Evolutionary conservation across 257 asterid genomes (phyloP), one percentile per base, ranked within the genome.

Genomic region (Primulina tabacum): DNA sequence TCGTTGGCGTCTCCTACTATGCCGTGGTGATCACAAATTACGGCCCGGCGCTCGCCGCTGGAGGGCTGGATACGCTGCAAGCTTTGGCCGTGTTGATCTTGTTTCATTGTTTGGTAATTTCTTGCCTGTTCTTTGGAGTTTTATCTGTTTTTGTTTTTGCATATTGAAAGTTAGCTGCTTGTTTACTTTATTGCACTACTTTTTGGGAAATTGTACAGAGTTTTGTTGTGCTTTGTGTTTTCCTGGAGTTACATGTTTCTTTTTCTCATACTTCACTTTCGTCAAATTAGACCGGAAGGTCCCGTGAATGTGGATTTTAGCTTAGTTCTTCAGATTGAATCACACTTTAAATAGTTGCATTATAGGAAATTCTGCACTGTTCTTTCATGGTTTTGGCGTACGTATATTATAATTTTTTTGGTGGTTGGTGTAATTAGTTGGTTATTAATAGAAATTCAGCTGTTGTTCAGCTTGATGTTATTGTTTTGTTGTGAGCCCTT

Each of bases 1-100:
- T 88, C n/a, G 88, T 88, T 24, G 90, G 92, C 12, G 85, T 88
- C 65, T 82, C 90, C 37, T 88, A 88, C 70, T 88, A 88, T 69
- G 88, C 91, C 20, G 92, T 88, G 56, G 95, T 88, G 59, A 61
- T 88, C 16, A 76, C 85, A 34, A 81, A 64, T 76, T 88, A 84
- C 68, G 92, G 80, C 12, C 95, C 92, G 6, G 71, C 68, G 60
- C 85, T 88, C 24, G 60, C 77, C 65, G 75, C 77, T 65, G 95
- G 86, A 55, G 84, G 72, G 65, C 68, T 79, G 8, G 86, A 79
- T 68, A 74, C 88, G 62, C 77, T 88, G 43, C 4, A 82, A 7
- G 86, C 92, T 17, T 40, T 76, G 7, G 28, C 33, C 64, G 88
- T 86, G 58, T 79, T 88, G 82, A 66, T 76, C 75, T 71, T 76